Base-by-base conservation (phyloP, 805 yeast species). In the Candida maesae region DNA sequence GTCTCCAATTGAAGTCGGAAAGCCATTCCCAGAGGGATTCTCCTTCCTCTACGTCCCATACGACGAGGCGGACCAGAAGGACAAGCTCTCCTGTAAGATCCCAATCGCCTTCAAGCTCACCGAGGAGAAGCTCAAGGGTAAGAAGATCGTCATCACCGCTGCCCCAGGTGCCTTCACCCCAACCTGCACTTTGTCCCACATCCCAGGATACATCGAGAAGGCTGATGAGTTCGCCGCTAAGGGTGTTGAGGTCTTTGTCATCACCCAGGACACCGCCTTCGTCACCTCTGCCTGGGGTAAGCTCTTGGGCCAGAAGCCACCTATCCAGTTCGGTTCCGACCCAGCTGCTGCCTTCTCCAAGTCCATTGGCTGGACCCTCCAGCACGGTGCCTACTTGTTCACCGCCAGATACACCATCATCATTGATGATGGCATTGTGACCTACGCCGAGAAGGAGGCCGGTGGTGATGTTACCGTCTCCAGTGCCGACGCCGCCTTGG, bases 111-210 rank as follows among this genome's bases (percentile, higher is more conserved):
- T 45, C 51, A 51, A 55, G 33, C 34, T 56, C 8, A 41, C 55
- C 14, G 50, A 41, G 20, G 61, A 55, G 35, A 53, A 51, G 44
- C 36, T 55, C 13, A 51, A 51, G 28, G 58, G 57, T 13, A 55
- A 57, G 42, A 54, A 53, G 40, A 76, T 81, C 24, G 78, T 84
- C 31, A 67, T 85, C 52, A 86, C 87, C 25, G 73, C 84, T 44
- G 89, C 85, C 26, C 93, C 95, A 46, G 95, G 90, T 47, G 93
- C 95, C 10, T 86, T 84, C 71, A 84, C 95, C 21, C 95, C 91
- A 42, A 78, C 91, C 7, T 84, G 93, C 64, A 72, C 84, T 38
- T 76, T 73, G 36, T 70, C 75, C 53, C 93, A 84, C 63, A 73
- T 84, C 45, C 91, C 91, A 42, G 85, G 80, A 17, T 82, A 66